A percentile compares a stretch with the other conserved stretches of the same genome.
phyloP scores from a whole-genome alignment of 1,284 basidiomycete genomes.

The Taiwanofungus camphoratus region DNA sequence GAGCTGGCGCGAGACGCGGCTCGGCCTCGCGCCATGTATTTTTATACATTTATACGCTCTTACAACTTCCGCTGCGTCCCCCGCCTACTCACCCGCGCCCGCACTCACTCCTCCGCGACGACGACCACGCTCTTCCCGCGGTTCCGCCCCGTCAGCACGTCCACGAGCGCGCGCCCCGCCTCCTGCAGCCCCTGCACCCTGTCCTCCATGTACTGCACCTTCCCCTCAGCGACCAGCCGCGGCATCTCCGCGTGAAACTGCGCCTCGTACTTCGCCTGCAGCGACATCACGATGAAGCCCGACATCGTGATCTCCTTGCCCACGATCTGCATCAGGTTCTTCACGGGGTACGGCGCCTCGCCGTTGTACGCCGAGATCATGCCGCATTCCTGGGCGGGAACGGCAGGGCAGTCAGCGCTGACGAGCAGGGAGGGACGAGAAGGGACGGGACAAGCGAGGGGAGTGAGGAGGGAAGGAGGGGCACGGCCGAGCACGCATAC shows the following conservation, averaged over 20 bases:
- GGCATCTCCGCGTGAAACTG: constrained; percentile 50
- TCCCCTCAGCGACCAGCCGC: constrained; percentile 45
- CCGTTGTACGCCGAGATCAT: constrained; percentile 30
- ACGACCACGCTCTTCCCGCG: constrained; percentile 51
- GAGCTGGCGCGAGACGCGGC: too few relatives aligned
- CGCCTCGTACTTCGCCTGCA: constrained; percentile 31
- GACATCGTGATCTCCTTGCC: constrained; percentile 46
- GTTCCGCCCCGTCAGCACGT: constrained; percentile 52
- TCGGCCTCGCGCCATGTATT: not conserved
- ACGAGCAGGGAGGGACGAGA: not conserved
- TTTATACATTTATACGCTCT: not conserved
- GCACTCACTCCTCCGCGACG: constrained; percentile 34
- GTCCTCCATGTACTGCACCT: constrained; percentile 57
- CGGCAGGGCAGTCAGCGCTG: not conserved
- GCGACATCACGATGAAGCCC: constrained; percentile 53
- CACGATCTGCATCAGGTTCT: constrained; percentile 36
- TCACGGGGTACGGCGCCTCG: constrained; percentile 19
- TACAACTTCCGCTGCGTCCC: not conserved
- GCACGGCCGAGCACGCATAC: too few relatives aligned
- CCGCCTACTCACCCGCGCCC: too few relatives aligned
- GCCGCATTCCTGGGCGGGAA: constrained; percentile 17
- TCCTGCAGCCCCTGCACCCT: constrained; percentile 44
- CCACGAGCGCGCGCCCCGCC: constrained; percentile 46
- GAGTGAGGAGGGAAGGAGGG: too few relatives aligned
- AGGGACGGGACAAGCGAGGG: too few relatives aligned